Conservation (phyloP, 768 basidiomycete genomes). For the Crassisporium funariophilum region DNA sequence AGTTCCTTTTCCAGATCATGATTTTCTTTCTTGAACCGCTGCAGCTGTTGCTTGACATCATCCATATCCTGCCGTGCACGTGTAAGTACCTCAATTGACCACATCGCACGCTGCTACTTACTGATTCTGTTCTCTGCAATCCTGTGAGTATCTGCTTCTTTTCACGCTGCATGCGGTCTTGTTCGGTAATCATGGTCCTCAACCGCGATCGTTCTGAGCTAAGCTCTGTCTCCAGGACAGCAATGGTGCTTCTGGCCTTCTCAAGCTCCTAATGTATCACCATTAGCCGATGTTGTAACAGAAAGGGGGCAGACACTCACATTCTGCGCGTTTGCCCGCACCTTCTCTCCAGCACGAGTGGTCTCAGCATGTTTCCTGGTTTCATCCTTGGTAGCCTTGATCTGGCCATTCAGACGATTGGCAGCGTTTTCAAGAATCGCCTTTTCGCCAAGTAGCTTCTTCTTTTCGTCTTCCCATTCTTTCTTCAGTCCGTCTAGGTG, state of each 20-base stretch:
- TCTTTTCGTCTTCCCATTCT: constrained; percentile 71
- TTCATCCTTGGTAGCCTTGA: constrained; percentile 61
- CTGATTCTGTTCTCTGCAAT: constrained; percentile 71
- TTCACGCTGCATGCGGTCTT: constrained; percentile 62
- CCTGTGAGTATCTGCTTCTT: constrained; percentile 64
- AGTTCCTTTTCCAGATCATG: constrained; percentile 73
- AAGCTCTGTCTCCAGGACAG: constrained; percentile 72
- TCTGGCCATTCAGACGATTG: constrained; percentile 62
- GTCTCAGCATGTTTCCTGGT: constrained; percentile 53
- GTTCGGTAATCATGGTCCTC: constrained; percentile 63
- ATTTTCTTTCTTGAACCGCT: constrained; percentile 72
- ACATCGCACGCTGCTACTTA: constrained; percentile 31
- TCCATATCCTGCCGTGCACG: constrained; percentile 66
- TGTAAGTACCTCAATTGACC: neutral
- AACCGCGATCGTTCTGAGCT: constrained; percentile 69
- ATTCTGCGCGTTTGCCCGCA: constrained; percentile 53
- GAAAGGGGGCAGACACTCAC: constrained; percentile 38
- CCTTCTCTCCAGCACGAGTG: constrained; percentile 50
- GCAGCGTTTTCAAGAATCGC: constrained; percentile 72
- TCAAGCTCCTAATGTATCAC: constrained; percentile 66
- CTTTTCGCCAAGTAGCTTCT: constrained; percentile 66
- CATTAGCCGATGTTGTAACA: neutral
- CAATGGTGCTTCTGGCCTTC: constrained; percentile 61
- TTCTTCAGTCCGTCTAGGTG: constrained; percentile 67
- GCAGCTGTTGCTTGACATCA: constrained; percentile 69